Evolutionary conservation across 306 rosid genomes (phyloP).

Genomic region (Luffa aegyptiaca): DNA sequence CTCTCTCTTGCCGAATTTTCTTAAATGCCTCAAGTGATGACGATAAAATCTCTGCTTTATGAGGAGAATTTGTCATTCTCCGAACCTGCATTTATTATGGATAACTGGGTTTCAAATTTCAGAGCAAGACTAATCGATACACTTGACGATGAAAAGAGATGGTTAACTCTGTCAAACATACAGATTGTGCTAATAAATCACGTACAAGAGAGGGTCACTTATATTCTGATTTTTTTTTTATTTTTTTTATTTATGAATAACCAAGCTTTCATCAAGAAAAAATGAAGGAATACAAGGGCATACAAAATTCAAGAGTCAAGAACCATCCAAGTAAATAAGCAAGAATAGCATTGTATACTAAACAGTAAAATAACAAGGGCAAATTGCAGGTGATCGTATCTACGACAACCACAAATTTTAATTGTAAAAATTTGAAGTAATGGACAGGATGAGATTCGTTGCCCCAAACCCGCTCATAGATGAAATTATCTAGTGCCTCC

Average conservation of each 20-base stretch:
- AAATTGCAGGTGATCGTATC: background rate
- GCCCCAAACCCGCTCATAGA: background rate
- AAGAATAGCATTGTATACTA: background rate
- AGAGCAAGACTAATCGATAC: background rate
- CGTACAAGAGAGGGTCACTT: background rate
- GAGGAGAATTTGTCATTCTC: conserved; percentile 92
- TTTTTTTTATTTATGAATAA: too few species aligned
- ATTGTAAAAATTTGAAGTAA: background rate
- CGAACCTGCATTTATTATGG: conserved; percentile 60
- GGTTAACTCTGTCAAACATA: background rate
- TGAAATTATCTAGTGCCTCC: background rate
- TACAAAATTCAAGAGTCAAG: background rate
- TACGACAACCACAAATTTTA: background rate
- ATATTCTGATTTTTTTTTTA: too few species aligned
- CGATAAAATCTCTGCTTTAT: conserved; percentile 93
- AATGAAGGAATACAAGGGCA: too few species aligned
- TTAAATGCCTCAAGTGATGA: conserved; percentile 96
- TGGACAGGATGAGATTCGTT: background rate
- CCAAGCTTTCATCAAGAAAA: too few species aligned
- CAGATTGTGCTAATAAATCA: background rate
- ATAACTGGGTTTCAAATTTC: conserved; percentile 2
- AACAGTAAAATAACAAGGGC: background rate
- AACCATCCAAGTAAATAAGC: background rate
- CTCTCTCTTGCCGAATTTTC: conserved; percentile 86
- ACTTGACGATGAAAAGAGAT: background rate